Evolutionary conservation across 108 stramenopile genomes (phyloP).

Genomic region (Nitzschia sp.): DNA sequence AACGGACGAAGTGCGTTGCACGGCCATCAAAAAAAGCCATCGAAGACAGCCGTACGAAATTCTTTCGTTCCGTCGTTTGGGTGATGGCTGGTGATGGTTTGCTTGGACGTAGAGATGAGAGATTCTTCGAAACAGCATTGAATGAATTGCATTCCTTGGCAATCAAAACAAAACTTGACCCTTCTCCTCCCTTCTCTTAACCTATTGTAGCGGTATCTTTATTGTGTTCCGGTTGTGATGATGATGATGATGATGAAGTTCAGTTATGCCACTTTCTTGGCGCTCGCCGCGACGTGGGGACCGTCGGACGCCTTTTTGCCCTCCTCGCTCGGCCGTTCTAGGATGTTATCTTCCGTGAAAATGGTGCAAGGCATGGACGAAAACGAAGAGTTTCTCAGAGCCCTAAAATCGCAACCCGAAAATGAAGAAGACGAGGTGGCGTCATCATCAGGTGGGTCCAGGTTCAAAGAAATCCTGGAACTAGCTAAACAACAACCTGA

Average conservation of each 20-base stretch:
- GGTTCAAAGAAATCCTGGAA: constrained; percentile 46
- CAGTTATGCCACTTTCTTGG: constrained; percentile 18
- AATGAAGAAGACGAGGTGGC: constrained; percentile 33
- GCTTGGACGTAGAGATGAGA: too few relatives aligned
- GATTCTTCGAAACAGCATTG: too few relatives aligned
- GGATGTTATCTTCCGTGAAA: neutral
- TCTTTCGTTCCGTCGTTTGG: too few relatives aligned
- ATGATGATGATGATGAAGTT: constrained; percentile 21
- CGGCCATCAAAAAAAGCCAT: too few relatives aligned
- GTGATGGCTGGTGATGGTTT: too few relatives aligned
- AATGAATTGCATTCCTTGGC: too few relatives aligned
- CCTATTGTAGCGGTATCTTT: too few relatives aligned
- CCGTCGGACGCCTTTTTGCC: neutral
- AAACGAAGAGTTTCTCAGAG: constrained; percentile 59
- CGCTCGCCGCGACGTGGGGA: neutral
- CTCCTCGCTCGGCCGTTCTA: neutral
- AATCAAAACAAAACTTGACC: too few relatives aligned
- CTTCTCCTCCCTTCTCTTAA: too few relatives aligned
- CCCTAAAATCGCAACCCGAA: neutral
- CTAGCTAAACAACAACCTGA: constrained; percentile 24
- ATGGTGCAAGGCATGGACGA: constrained; percentile 49
- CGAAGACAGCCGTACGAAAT: too few relatives aligned
- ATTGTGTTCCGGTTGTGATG: too few relatives aligned
- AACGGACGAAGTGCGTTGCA: too few relatives aligned
- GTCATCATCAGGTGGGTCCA: constrained; percentile 24